A percentile compares a stretch with the other conserved stretches of the same genome.
Evolutionary conservation across 1,284 basidiomycete genomes (phyloP).

Genomic region (Lignosus rhinocerotis): DNA sequence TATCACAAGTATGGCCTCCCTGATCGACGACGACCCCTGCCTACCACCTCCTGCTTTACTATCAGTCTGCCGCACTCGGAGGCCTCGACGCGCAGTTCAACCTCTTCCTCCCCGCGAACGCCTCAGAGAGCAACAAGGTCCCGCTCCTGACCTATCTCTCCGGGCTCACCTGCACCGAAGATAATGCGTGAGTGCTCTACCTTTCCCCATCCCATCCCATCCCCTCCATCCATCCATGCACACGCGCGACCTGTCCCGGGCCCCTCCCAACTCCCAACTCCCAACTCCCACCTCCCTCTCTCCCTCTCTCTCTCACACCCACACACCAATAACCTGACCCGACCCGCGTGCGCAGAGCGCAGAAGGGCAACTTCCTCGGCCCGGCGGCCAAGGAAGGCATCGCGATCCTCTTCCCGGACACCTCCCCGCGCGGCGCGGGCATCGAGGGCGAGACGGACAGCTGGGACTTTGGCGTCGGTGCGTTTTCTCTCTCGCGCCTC

Average conservation of each 20-base stretch:
- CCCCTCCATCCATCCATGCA: background rate
- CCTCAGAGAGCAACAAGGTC: slow-evolving; percentile 53
- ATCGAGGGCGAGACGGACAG: slow-evolving; percentile 84
- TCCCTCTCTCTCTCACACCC: background rate
- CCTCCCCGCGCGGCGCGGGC: slow-evolving; percentile 91
- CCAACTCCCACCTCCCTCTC: background rate
- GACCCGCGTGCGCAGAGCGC: slow-evolving; percentile 52
- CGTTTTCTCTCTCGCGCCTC: slow-evolving; percentile 9
- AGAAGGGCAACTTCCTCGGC: slow-evolving; percentile 85
- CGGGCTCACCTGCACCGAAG: slow-evolving; percentile 94
- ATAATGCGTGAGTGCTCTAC: slow-evolving; percentile 71
- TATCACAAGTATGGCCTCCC: background rate
- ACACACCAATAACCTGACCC: too few species aligned
- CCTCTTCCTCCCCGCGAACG: slow-evolving; percentile 80
- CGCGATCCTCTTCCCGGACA: slow-evolving; percentile 95
- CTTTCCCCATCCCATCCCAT: background rate
- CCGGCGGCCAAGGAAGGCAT: slow-evolving; percentile 83
- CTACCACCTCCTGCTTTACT: too few species aligned
- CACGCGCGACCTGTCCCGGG: background rate
- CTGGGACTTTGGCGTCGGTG: slow-evolving; percentile 91
- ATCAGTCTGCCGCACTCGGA: slow-evolving; percentile 77
- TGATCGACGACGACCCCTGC: too few species aligned
- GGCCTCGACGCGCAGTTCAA: slow-evolving; percentile 86
- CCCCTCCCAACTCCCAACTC: background rate
- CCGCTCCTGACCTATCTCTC: slow-evolving; percentile 91